phyloP scores from a whole-genome alignment of 345 rosid species.

The Dovyalis caffra region DNA sequence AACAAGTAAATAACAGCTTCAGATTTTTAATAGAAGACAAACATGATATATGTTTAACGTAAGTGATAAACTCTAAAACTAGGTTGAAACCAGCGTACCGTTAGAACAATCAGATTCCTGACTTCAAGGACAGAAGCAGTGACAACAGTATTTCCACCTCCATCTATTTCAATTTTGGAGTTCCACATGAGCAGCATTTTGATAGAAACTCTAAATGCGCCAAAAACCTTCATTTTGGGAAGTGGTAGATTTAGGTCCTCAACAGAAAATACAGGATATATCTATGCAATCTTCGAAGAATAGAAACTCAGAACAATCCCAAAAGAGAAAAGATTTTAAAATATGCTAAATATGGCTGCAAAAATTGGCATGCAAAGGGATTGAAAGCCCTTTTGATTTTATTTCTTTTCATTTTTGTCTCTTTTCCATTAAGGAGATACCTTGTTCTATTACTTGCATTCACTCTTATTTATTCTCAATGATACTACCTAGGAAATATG shows the following conservation, averaged over 20 bases:
- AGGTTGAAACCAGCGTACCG: constrained; percentile 49
- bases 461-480: neutral
- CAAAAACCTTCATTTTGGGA: constrained; percentile 69
- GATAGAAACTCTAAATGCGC: constrained; percentile 86
- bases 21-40: constrained; percentile 17
- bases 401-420: neutral
- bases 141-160: constrained; percentile 84
- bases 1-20: constrained; percentile 14
- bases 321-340: neutral
- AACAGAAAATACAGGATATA: constrained; percentile 7
- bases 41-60: neutral
- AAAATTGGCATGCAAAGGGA: neutral
- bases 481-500: neutral
- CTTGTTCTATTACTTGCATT: neutral
- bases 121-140: constrained; percentile 91
- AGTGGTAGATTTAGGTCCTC: constrained; percentile 11
- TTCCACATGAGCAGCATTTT: constrained; percentile 98
- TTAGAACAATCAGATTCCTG: constrained; percentile 92
- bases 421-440: neutral
- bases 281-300: constrained; percentile 7
- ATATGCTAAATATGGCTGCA: neutral
- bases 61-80: neutral
- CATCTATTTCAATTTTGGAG: constrained; percentile 88
- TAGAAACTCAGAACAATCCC: constrained; percentile 1
- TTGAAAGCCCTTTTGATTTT: neutral